Conservation (phyloP, 306 rosid genomes). For the Delonix regia region DNA sequence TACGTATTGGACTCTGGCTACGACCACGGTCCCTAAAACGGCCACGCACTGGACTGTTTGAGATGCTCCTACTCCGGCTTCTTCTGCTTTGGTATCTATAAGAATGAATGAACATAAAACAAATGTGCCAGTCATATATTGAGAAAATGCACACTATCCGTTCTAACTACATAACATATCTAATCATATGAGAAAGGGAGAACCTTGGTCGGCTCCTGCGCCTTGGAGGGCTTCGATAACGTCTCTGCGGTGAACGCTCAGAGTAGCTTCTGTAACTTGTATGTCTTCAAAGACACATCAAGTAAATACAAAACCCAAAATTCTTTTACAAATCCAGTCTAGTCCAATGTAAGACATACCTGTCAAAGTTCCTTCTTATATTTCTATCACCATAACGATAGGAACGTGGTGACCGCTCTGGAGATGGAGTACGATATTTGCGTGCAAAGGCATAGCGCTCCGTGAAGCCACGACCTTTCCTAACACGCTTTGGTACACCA, state of each 20-base stretch:
- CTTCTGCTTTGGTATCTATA: constrained; percentile 66
- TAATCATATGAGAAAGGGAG: constrained; percentile 19
- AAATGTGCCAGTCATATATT: constrained; percentile 6
- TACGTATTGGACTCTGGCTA: constrained; percentile 59
- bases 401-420: constrained; percentile 57
- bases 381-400: constrained; percentile 65
- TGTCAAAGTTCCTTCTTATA: constrained; percentile 64
- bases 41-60: constrained; percentile 81
- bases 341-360: constrained; percentile 52
- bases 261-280: constrained; percentile 63
- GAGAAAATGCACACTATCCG: constrained; percentile 8
- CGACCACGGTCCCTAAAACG: constrained; percentile 51
- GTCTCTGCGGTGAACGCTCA: constrained; percentile 73
- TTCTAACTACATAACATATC: constrained; percentile 10
- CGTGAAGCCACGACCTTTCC: constrained; percentile 98
- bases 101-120: background rate
- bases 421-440: constrained; percentile 93
- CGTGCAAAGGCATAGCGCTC: constrained; percentile 89
- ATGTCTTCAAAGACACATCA: constrained; percentile 59
- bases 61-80: constrained; percentile 72
- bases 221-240: constrained; percentile 67
- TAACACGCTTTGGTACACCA: constrained; percentile 79
- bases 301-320: constrained; percentile 29
- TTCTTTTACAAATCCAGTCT: constrained; percentile 12
- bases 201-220: constrained; percentile 83